Evolutionary conservation across 352 stramenopile genomes (phyloP).

Genomic region (Plasmopara halstedii): DNA sequence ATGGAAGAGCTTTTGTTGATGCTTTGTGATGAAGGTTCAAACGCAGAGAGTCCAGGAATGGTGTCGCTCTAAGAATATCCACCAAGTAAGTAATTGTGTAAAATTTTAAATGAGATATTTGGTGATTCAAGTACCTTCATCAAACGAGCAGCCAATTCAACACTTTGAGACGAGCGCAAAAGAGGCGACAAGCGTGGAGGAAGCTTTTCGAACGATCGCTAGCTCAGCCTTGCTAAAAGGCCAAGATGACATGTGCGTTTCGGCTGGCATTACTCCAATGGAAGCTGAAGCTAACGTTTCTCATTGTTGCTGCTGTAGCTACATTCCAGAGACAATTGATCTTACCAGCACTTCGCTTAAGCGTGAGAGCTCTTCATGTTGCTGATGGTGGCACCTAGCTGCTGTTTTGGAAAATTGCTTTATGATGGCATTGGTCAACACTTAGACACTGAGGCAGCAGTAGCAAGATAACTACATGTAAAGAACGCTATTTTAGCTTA

Average conservation of each 20-base stretch:
- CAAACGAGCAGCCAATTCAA: conserved; percentile 70
- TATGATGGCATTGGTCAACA: too few relatives aligned
- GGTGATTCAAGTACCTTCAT: neutral
- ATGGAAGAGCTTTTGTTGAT: neutral
- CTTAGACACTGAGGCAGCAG: too few relatives aligned
- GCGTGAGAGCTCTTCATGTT: conserved; percentile 62
- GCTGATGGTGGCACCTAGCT: conserved; percentile 26
- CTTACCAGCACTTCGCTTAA: conserved; percentile 66
- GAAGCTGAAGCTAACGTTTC: too few relatives aligned
- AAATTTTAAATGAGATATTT: neutral
- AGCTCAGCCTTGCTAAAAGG: conserved; percentile 83
- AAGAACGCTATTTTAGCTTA: neutral
- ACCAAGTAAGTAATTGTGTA: conserved; percentile 31
- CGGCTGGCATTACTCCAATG: too few relatives aligned
- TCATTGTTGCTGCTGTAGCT: conserved; percentile 27
- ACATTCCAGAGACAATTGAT: conserved; percentile 82
- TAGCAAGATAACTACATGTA: neutral
- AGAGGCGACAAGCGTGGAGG: conserved; percentile 94
- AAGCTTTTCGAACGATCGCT: conserved; percentile 92
- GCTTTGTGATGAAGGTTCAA: conserved; percentile 36
- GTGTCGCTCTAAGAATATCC: conserved; percentile 84
- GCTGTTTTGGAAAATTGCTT: too few relatives aligned
- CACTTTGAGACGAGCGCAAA: conserved; percentile 99
- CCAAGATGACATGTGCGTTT: conserved; percentile 80
- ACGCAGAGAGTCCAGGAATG: conserved; percentile 90